Evolutionary conservation across 2,329 filamentous ascomycete genomes (phyloP).

Genomic region (Emergomyces orientalis): DNA sequence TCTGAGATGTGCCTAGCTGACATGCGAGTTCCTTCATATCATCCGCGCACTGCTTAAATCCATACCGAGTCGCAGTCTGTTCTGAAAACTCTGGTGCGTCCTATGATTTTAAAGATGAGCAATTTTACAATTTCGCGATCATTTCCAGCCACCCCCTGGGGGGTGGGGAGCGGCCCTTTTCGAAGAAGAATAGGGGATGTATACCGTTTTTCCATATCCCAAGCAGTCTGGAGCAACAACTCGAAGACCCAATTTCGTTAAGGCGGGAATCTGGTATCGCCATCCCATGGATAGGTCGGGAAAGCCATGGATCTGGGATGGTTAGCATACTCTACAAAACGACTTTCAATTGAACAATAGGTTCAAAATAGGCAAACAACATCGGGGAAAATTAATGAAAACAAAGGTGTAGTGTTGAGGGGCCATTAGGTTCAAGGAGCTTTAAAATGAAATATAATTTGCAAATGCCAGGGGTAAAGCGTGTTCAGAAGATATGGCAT

Average conservation of each 20-base stretch:
- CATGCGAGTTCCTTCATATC: slow-evolving; percentile 66
- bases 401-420: neutral
- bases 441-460: neutral
- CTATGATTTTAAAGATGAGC: slow-evolving; percentile 17
- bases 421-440: neutral
- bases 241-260: slow-evolving; percentile 61
- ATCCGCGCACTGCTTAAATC: slow-evolving; percentile 59
- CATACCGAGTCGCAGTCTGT: slow-evolving; percentile 51
- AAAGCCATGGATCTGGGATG: slow-evolving; percentile 59
- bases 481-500: neutral
- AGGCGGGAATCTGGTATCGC: slow-evolving; percentile 76
- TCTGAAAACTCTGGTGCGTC: slow-evolving; percentile 48
- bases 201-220: slow-evolving; percentile 69
- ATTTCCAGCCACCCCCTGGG: neutral
- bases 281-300: slow-evolving; percentile 78
- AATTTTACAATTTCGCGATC: neutral
- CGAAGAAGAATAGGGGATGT: neutral
- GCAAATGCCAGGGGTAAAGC: neutral
- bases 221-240: slow-evolving; percentile 81
- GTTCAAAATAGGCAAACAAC: neutral
- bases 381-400: neutral
- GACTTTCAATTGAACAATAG: neutral
- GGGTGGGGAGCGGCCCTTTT: neutral
- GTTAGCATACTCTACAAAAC: slow-evolving; percentile 1
- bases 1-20: slow-evolving; percentile 45